Evolutionary conservation across 768 basidiomycete genomes (phyloP), one percentile per base, ranked within the genome.

Genomic region (Sporobolomyces roseus): DNA sequence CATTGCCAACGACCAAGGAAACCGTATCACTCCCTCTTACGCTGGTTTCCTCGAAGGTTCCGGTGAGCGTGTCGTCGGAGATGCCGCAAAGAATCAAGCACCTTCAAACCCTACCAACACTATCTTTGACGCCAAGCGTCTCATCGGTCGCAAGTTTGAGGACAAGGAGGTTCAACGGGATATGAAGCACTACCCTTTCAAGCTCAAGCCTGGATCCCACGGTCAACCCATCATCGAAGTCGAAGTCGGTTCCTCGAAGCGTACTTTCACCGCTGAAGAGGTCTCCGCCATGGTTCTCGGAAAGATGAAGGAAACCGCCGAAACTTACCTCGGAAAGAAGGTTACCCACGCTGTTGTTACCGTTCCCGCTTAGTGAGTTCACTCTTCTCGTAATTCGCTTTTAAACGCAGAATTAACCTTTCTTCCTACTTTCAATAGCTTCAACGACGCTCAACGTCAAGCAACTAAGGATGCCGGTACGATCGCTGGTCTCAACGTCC

Each of bases 301-400:
- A 68, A 98, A 97, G 84, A 97, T 98, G 94, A 97, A 96, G 85
- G 94, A 98, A 83, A 98, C 92, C 32, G 94, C 94, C 65, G 94
- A 97, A 84, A 89, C 93, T 23, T 97, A 94, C 81, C 89, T 98
- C 67, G 93, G 93, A 76, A 85, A 91, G 77, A 89, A 90, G 80
- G 93, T 98, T 78, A 92, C 92, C 68, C 91, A 98, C 79, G 93
- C 94, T 66, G 93, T 98, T 56, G 91, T 98, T 78, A 97, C 94
- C 55, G 94, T 98, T 79, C 94, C 94, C 53, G 93, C 93, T 63
- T 96, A 75, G 88, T 89, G 68, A 71, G 87, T 80, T 1, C n/a
- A 7, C 36, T 48, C 16, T 21, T 27, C 33, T 50, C 50, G n/a
- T n/a, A 49, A 63, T 21, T 10, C 49, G 12, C 49, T 46, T 46